Conservation (phyloP, 495 filamentous ascomycete genomes). For the Penicillium mononematosum region DNA sequence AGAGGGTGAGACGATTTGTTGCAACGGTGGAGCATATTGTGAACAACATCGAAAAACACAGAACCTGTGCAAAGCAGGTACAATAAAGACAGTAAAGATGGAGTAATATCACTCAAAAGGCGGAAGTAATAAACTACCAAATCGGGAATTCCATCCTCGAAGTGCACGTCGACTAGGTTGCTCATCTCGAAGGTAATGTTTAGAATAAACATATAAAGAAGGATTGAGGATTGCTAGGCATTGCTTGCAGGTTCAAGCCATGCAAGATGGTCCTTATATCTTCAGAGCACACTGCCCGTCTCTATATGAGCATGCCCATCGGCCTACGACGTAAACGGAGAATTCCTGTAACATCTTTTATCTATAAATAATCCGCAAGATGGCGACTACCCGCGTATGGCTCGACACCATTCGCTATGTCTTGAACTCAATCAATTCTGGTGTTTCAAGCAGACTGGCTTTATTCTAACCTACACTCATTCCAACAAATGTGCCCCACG, state of each 20-base stretch:
- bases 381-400: background rate
- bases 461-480: too few species aligned
- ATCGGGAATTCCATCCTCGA: too few species aligned
- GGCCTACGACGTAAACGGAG: background rate
- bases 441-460: background rate
- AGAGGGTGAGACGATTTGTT: slow-evolving; percentile 15
- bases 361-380: background rate
- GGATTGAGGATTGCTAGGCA: too few species aligned
- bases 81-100: slow-evolving; percentile 10
- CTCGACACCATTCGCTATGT: background rate
- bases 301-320: background rate
- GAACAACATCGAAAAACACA: slow-evolving; percentile 23
- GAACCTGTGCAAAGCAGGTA: slow-evolving; percentile 12
- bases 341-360: background rate
- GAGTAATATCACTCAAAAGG: too few species aligned
- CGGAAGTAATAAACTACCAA: too few species aligned
- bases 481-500: background rate
- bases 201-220: too few species aligned
- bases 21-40: slow-evolving; percentile 22
- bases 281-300: background rate
- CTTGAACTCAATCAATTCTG: background rate
- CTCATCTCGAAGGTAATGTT: too few species aligned
- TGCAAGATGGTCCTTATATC: too few species aligned
- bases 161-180: too few species aligned
- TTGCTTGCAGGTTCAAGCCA: too few species aligned